These are phyloP conservation scores for Tripidium arundinaceum DNA, from an alignment of 202 grass and related monocot species.

Conservation along the genomic window DNA sequence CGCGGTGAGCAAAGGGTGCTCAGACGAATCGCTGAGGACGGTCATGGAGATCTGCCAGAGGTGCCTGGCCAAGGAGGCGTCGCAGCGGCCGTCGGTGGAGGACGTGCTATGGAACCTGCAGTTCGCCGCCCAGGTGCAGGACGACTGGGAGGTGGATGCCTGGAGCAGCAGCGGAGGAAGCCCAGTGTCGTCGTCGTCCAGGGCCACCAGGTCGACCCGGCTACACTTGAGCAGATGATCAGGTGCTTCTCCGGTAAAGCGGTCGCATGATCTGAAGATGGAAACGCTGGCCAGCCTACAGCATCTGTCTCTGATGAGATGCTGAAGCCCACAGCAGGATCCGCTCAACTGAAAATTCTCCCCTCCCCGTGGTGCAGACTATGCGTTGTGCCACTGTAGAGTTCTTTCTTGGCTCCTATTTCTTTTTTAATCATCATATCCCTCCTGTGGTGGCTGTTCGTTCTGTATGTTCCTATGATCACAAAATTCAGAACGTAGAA, in stretches of 20 bases:
- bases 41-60: slow-evolving; percentile 84
- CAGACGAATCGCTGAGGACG: slow-evolving; percentile 69
- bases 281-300: neutral
- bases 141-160: slow-evolving; percentile 56
- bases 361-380: too few relatives aligned
- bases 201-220: slow-evolving; percentile 15
- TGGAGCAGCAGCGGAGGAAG: slow-evolving; percentile 62
- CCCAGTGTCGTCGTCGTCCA: slow-evolving; percentile 33
- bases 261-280: neutral
- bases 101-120: slow-evolving; percentile 98
- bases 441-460: too few relatives aligned
- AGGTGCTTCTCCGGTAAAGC: neutral
- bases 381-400: too few relatives aligned
- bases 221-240: slow-evolving; percentile 30
- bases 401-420: too few relatives aligned
- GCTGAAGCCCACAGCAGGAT: neutral
- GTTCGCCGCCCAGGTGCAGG: slow-evolving; percentile 87
- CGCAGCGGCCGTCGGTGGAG: slow-evolving; percentile 76
- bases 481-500: too few relatives aligned
- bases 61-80: slow-evolving; percentile 75
- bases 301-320: neutral
- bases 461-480: too few relatives aligned
- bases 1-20: slow-evolving; percentile 44
- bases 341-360: too few relatives aligned
- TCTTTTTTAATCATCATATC: too few relatives aligned